Conservation (phyloP, 2,329 filamentous ascomycete species). For the Fusarium sulawesiense region DNA sequence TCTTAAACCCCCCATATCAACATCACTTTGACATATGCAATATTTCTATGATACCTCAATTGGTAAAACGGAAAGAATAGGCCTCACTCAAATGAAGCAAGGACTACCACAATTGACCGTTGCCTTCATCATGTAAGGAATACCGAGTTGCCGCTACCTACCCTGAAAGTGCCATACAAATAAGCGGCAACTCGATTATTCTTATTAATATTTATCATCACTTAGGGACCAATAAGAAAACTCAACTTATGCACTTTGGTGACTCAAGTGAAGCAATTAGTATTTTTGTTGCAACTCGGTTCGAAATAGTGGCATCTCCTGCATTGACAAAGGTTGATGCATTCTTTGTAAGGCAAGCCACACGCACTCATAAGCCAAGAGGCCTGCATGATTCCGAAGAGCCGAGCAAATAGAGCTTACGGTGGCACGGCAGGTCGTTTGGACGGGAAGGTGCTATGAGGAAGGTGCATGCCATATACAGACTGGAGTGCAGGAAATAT, state of each 20-base stretch:
- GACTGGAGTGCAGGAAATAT: too few relatives aligned
- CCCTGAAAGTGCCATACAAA: background rate
- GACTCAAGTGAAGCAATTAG: background rate
- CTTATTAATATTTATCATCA: background rate
- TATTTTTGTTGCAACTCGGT: background rate
- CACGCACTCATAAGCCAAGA: slow-evolving; percentile 20
- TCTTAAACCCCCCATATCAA: background rate
- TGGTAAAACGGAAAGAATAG: background rate
- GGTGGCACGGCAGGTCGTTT: background rate
- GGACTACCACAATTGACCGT: background rate
- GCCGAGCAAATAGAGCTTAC: background rate
- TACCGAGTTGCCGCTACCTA: background rate
- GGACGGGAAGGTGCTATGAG: background rate
- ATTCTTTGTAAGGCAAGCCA: slow-evolving; percentile 35
- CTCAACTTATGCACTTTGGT: background rate
- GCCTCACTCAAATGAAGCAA: background rate
- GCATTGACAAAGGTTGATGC: slow-evolving; percentile 12
- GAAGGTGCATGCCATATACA: background rate
- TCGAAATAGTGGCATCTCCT: background rate
- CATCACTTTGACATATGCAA: background rate
- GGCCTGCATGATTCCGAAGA: slow-evolving; percentile 2
- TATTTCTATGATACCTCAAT: background rate
- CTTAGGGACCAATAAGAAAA: background rate
- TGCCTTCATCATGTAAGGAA: background rate
- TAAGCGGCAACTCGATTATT: background rate